Conservation (phyloP, 768 basidiomycete species). For the Russula earlei region DNA sequence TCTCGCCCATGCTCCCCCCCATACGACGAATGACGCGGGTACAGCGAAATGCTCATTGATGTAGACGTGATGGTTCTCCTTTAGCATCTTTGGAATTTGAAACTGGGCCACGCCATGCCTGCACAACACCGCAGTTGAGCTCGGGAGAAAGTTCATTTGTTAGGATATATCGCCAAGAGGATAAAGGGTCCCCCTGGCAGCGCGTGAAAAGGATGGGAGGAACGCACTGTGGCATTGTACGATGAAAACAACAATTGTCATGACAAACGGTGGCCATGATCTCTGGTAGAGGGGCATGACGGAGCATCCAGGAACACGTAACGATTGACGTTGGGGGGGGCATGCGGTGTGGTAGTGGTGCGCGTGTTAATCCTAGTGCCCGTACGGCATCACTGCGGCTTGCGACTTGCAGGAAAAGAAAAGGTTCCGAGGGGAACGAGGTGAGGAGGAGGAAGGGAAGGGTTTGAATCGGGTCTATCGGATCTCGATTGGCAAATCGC, state of each 20-base stretch:
- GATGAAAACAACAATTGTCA: neutral
- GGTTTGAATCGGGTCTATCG: neutral
- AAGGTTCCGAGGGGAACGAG: too few relatives aligned
- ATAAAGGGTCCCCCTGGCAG: too few relatives aligned
- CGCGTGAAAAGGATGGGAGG: too few relatives aligned
- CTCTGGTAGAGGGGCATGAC: neutral
- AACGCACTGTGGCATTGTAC: too few relatives aligned
- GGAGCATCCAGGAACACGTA: neutral
- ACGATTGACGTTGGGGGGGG: neutral
- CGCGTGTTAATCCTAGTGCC: slow-evolving; percentile 1
- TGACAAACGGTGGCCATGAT: neutral
- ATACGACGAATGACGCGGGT: neutral
- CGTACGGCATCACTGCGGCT: neutral
- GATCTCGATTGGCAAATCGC: slow-evolving; percentile 8
- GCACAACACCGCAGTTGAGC: slow-evolving; percentile 15
- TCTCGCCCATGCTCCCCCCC: neutral
- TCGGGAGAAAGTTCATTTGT: slow-evolving; percentile 1
- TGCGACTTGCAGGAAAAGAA: neutral
- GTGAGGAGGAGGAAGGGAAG: too few relatives aligned
- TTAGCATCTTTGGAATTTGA: neutral
- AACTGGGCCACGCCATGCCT: neutral
- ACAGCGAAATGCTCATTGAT: too few relatives aligned
- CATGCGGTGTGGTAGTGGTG: neutral
- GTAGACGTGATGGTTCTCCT: too few relatives aligned
- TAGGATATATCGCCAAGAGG: neutral